A percentile compares a stretch with the other conserved stretches of the same genome.
phyloP scores from a whole-genome alignment of 495 filamentous ascomycete species.

The Lindgomyces ingoldianus region DNA sequence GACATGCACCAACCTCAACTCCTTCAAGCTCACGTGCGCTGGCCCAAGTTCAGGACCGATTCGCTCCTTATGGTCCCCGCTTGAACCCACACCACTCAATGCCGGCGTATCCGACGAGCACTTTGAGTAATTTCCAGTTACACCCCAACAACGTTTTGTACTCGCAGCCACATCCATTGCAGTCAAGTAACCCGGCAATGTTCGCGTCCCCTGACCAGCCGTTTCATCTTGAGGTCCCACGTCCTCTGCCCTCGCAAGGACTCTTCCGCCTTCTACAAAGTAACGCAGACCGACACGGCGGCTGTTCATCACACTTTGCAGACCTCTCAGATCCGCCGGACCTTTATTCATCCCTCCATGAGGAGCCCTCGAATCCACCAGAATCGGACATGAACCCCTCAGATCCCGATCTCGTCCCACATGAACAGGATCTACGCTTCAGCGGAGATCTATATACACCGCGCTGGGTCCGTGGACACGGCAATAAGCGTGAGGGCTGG shows the following conservation, averaged over 20 bases:
- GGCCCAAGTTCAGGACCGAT: constrained; percentile 40
- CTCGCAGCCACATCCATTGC: constrained; percentile 35
- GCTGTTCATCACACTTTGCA: constrained; percentile 58
- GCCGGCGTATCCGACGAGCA: constrained; percentile 50
- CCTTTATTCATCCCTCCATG: constrained; percentile 67
- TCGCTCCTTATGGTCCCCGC: constrained; percentile 30
- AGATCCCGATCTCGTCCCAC: constrained; percentile 67
- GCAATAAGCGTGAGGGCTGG: constrained; percentile 82
- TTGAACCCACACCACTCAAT: constrained; percentile 49
- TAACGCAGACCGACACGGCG: constrained; percentile 63
- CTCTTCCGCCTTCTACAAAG: constrained; percentile 68
- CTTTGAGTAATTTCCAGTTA: constrained; percentile 23
- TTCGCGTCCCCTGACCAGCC: constrained; percentile 46
- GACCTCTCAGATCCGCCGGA: constrained; percentile 71
- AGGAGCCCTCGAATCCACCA: constrained; percentile 67
- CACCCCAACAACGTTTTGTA: constrained; percentile 36
- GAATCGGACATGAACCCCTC: constrained; percentile 73
- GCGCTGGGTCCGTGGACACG: constrained; percentile 73
- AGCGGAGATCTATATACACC: constrained; percentile 78
- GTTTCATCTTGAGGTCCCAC: constrained; percentile 39
- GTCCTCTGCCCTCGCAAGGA: constrained; percentile 61
- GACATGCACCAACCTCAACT: constrained; percentile 55
- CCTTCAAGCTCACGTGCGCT: constrained; percentile 56
- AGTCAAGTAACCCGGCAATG: constrained; percentile 42
- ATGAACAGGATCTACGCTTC: constrained; percentile 76